phyloP scores from a whole-genome alignment of 805 yeast species.

The Yarrowia phangngaensis region DNA sequence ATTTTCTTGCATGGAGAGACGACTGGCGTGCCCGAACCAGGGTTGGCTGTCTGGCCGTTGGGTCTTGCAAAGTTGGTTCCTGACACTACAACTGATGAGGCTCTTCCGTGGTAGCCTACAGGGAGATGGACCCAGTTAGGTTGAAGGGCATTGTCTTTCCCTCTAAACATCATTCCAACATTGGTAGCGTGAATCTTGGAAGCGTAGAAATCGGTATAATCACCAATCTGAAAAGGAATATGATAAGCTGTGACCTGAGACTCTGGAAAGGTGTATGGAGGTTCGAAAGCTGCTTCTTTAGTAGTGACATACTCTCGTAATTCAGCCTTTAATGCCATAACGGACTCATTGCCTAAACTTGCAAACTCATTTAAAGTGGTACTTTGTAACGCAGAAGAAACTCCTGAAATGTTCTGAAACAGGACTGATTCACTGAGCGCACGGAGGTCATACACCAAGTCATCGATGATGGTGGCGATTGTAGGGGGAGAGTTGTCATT shows the following conservation, averaged over 20 bases:
- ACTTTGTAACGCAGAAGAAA: background rate
- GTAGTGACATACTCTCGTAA: constrained; percentile 25
- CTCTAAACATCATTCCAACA: constrained; percentile 33
- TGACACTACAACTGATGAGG: constrained; percentile 33
- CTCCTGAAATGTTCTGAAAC: constrained; percentile 11
- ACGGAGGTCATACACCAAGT: constrained; percentile 31
- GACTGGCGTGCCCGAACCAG: constrained; percentile 22
- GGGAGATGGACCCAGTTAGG: constrained; percentile 35
- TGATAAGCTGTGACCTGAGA: constrained; percentile 26
- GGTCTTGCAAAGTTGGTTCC: constrained; percentile 34
- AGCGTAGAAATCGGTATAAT: constrained; percentile 35
- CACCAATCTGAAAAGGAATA: constrained; percentile 33
- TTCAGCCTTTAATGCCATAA: constrained; percentile 29
- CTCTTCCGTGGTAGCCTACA: constrained; percentile 35
- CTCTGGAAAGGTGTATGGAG: background rate
- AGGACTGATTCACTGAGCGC: constrained; percentile 27
- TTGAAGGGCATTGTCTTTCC: constrained; percentile 32
- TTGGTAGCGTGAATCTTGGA: constrained; percentile 34
- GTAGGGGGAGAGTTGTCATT: constrained; percentile 20
- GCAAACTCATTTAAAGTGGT: constrained; percentile 32
- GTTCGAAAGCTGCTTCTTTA: constrained; percentile 7
- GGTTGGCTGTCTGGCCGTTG: constrained; percentile 32
- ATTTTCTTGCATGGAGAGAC: constrained; percentile 26
- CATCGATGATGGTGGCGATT: constrained; percentile 32
- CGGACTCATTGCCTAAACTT: constrained; percentile 29